Evolutionary conservation across 768 basidiomycete species (phyloP), one percentile per base, ranked within the genome.

Genomic region (Boletus subparvulus): DNA sequence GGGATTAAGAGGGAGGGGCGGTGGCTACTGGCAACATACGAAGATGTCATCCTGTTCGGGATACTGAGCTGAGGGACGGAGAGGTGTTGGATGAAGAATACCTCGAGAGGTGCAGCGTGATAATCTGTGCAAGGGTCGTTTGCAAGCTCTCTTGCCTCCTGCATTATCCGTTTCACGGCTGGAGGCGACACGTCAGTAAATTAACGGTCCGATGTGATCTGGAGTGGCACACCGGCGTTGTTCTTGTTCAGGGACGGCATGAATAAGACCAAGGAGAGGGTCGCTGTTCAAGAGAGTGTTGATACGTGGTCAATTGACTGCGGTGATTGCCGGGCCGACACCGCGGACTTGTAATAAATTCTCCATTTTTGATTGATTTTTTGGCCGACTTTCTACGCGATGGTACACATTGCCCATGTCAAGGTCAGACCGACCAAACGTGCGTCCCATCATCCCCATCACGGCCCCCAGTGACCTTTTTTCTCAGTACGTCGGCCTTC

Each of bases 131-230:
- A 86, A 55, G 90, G 85, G 71, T 96, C 94, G 51, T 82, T 85
- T 1, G 87, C 85, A 14, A 98, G 83, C 67, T 98, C 95, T 58
- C 84, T 79, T 5, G 94, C 94, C 73, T 98, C 96, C 71, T 94
- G 93, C 87, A 98, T 90, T 63, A 98, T 97, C 36, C 96, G 86
- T 76, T 98, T 98, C 50, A 97, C 92, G 52, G 94, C 94, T 90
- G 61, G 14, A 13, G 13, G 46, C 0, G 12, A 50, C 41, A 11
- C n/a, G 40, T 45, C 16, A 54, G 48, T 16, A 3, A 53, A 37
- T 9, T 1, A 32, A 17, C 9, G 36, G n/a, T 30, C 33, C 5
- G 43, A 51, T 28, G 33, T 37, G 24, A 53, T 44, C n/a, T 37
- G 21, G 17, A 49, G 36, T 4, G 11, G 68, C 81, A 44, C 36